Percentiles rank a stretch among this genome's conserved stretches.
Evolutionary conservation across 768 basidiomycete species (phyloP).

Genomic region (Trametes cinnabarina): DNA sequence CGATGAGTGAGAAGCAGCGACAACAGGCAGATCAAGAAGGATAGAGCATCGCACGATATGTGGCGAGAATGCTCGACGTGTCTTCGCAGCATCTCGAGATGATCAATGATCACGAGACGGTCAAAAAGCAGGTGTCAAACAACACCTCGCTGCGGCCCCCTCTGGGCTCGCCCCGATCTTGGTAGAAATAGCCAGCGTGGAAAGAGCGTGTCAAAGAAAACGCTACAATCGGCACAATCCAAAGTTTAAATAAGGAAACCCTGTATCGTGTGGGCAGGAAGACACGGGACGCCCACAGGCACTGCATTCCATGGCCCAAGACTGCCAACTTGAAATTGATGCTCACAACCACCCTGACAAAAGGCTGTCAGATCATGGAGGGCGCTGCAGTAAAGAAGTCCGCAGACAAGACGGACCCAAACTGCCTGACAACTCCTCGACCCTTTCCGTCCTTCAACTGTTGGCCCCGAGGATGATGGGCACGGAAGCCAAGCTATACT

Average conservation of each 20-base stretch:
- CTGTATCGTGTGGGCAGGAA: no score
- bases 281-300: neutral
- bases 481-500: conserved; percentile 18
- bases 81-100: neutral
- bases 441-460: neutral
- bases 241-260: no score
- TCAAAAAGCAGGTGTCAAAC: neutral
- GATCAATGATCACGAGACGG: neutral
- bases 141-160: neutral
- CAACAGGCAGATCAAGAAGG: neutral
- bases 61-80: neutral
- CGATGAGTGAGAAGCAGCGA: neutral
- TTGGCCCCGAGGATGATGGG: neutral
- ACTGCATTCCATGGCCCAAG: neutral
- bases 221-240: no score
- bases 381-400: neutral
- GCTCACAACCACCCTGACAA: neutral
- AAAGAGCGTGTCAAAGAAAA: neutral
- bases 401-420: neutral
- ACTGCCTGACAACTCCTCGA: neutral
- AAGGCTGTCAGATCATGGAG: neutral
- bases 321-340: neutral
- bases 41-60: neutral
- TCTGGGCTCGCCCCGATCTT: neutral
- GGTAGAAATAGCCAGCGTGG: neutral